phyloP scores from a whole-genome alignment of 306 rosid species.

The Rosa multiflora region DNA sequence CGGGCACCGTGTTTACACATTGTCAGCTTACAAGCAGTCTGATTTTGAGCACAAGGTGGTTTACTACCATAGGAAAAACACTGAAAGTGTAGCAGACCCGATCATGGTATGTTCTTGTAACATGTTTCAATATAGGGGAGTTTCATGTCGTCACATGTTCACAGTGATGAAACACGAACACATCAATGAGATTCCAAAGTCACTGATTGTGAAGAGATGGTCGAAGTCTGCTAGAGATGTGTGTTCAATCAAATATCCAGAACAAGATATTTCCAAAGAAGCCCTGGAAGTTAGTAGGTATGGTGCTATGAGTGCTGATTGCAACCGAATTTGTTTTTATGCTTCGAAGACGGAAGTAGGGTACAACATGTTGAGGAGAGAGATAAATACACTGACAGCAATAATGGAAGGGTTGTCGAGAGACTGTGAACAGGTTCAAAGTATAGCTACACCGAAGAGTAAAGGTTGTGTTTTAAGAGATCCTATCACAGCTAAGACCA shows the following conservation, averaged over 20 bases:
- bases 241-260: too few relatives aligned
- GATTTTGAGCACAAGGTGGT: background rate
- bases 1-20: too few relatives aligned
- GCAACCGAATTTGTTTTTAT: background rate
- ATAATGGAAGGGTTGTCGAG: background rate
- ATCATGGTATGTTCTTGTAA: background rate
- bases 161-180: background rate
- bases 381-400: background rate
- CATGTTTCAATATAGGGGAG: background rate
- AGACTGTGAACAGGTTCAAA: too few relatives aligned
- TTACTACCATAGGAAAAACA: background rate
- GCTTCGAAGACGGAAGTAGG: background rate
- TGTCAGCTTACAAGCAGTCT: too few relatives aligned
- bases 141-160: background rate
- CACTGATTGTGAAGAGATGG: background rate
- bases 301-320: background rate
- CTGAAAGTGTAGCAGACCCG: background rate
- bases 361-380: background rate
- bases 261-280: background rate
- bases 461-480: background rate
- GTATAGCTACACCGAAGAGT: too few relatives aligned
- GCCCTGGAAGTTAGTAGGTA: background rate
- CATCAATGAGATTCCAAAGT: too few relatives aligned
- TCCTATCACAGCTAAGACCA: background rate
- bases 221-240: too few relatives aligned